These are phyloP conservation scores for Kwoniella europaea DNA, from an alignment of 768 basidiomycete species.

Conservation along the genomic window DNA sequence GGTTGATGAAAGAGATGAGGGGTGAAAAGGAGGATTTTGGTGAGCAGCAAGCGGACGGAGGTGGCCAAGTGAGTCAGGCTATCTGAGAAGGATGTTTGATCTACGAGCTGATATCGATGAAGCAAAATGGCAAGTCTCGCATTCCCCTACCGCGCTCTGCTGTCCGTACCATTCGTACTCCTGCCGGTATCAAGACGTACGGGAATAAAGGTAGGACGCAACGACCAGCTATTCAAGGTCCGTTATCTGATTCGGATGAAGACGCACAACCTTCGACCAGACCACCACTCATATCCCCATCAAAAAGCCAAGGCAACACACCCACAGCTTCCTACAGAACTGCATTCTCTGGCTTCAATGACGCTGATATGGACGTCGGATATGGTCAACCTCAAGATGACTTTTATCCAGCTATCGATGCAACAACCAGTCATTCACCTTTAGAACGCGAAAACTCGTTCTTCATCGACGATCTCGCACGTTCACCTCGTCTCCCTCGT, in stretches of 20 bases:
- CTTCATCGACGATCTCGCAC: constrained; percentile 27
- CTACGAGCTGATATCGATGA: background rate
- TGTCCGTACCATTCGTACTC: constrained; percentile 15
- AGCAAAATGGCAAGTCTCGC: background rate
- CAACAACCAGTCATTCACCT: background rate
- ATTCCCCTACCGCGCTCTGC: background rate
- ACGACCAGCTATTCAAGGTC: background rate
- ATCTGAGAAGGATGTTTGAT: background rate
- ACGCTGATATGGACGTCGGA: constrained; percentile 25
- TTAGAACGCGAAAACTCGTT: constrained; percentile 21
- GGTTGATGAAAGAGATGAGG: constrained; percentile 22
- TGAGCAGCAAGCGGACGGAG: background rate
- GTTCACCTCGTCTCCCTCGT: constrained; percentile 2
- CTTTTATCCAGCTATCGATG: background rate
- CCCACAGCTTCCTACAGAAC: constrained; percentile 20
- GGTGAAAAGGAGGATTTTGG: constrained; percentile 1
- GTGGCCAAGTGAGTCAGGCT: background rate
- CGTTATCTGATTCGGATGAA: constrained; percentile 3
- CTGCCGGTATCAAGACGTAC: constrained; percentile 18
- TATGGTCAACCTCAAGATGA: constrained; percentile 25
- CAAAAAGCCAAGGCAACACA: constrained; percentile 11
- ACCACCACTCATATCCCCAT: constrained; percentile 9
- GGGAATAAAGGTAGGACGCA: constrained; percentile 1
- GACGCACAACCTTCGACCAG: background rate
- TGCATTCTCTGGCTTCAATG: constrained; percentile 13